These are phyloP conservation scores for Trichoderma aggressivum DNA, from an alignment of 2,329 filamentous ascomycete genomes.

Conservation along the genomic window DNA sequence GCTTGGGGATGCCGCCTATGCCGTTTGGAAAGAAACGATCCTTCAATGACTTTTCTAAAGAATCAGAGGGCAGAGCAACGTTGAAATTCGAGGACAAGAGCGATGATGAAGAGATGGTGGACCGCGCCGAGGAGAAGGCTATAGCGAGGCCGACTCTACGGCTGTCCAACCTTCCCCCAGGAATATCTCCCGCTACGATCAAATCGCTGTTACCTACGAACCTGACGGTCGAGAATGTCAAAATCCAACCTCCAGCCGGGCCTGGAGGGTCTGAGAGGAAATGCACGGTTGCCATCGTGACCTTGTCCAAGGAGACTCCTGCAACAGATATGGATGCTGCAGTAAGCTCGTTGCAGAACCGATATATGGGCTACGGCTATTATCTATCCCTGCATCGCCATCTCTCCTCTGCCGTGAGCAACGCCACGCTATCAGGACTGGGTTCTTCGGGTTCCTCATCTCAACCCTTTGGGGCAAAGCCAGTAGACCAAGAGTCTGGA, in stretches of 20 bases:
- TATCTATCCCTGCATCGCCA: conserved; percentile 78
- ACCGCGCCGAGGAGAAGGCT: conserved; percentile 54
- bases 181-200: conserved; percentile 56
- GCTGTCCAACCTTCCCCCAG: conserved; percentile 58
- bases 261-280: conserved; percentile 60
- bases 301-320: conserved; percentile 73
- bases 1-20: conserved; percentile 51
- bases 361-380: conserved; percentile 80
- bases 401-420: conserved; percentile 69
- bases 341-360: conserved; percentile 75
- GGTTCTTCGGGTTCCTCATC: conserved; percentile 44
- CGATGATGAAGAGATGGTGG: conserved; percentile 50
- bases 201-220: conserved; percentile 57
- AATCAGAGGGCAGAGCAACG: conserved; percentile 25
- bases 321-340: conserved; percentile 78
- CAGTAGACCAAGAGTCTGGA: conserved; percentile 45
- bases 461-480: conserved; percentile 76
- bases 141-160: conserved; percentile 61
- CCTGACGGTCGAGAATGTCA: conserved; percentile 68
- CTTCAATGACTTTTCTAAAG: conserved; percentile 43
- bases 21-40: conserved; percentile 54
- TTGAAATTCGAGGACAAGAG: conserved; percentile 47
- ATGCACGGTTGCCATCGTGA: conserved; percentile 74
- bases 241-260: conserved; percentile 58
- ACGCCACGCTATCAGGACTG: conserved; percentile 35